Evolutionary conservation across 139 green algal genomes (phyloP), one percentile per base, ranked within the genome.

Genomic region (Edaphochlamys debaryana): DNA sequence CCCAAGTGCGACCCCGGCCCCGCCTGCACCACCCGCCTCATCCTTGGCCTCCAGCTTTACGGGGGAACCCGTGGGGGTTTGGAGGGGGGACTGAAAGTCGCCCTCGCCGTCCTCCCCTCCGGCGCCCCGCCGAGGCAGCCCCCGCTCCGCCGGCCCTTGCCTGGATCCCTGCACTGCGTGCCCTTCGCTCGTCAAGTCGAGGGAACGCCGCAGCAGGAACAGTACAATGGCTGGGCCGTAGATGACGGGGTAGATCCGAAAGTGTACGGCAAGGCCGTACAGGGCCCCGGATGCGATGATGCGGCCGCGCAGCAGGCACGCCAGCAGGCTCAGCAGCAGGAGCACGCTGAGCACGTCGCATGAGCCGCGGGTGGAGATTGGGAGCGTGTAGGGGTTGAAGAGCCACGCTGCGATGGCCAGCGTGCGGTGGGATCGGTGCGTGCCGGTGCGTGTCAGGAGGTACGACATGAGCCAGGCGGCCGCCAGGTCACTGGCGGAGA

Each of bases 331-430:
- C 71, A 99, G 88, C 76, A 98, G 86, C 87, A 96, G 80, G n/a
- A 93, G 75, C 3, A 88, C 80, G 29, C 95, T 92, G 20, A 99
- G 67, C n/a, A 93, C 87, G 66, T 99, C 97, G 67, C 93, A 96
- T 77, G 86, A 97, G 58, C 97, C 97, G 1, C 97, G 77, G 0
- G 96, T 99, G 37, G 95, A 98, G 72, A 99, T 98, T 30, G 95
- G 93, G 75, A 90, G 85, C 11, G 95, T 98, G 84, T 96, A 98
- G 13, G 97, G 97, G 89, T 98, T 99, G 90, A 95, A 98, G 32
- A 99, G 92, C 97, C 96, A 99, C 2, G 90, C 72, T 6, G 89
- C 80, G 19, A 92, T 40, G 8, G 83, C 83, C 2, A 45, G 17
- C n/a, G 54, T n/a, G 41, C 32, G 48, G 29, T 64, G 6, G n/a